Evolutionary conservation across 2,329 filamentous ascomycete genomes (phyloP).

Genomic region (Colletotrichum costaricense): DNA sequence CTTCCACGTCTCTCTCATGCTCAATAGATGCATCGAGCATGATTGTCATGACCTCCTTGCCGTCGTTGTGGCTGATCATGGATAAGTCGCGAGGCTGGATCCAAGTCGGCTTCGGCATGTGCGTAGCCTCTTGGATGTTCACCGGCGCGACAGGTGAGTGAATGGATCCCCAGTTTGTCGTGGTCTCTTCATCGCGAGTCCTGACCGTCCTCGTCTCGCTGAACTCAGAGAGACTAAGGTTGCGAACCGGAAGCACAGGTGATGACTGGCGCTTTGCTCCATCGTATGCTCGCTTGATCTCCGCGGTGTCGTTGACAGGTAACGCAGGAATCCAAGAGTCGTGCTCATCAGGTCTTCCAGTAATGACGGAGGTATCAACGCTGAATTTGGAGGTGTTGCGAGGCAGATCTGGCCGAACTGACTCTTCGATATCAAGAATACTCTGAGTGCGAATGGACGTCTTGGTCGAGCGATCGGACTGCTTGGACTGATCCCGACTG

Average conservation of each 20-base stretch:
- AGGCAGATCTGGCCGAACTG: slow-evolving; percentile 34
- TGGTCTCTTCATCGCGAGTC: slow-evolving; percentile 53
- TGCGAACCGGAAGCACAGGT: slow-evolving; percentile 58
- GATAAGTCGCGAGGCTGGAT: slow-evolving; percentile 45
- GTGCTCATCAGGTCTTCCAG: slow-evolving; percentile 46
- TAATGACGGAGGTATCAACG: slow-evolving; percentile 40
- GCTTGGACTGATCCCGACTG: slow-evolving; percentile 39
- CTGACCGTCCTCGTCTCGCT: slow-evolving; percentile 47
- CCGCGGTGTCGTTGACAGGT: slow-evolving; percentile 35
- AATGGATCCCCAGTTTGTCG: slow-evolving; percentile 61
- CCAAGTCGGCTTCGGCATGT: slow-evolving; percentile 54
- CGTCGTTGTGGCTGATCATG: slow-evolving; percentile 39
- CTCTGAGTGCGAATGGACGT: slow-evolving; percentile 53
- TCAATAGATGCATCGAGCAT: slow-evolving; percentile 53
- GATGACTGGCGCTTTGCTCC: slow-evolving; percentile 60
- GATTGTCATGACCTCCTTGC: slow-evolving; percentile 53
- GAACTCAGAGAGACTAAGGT: slow-evolving; percentile 46
- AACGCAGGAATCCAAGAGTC: slow-evolving; percentile 52
- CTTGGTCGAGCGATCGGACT: slow-evolving; percentile 50
- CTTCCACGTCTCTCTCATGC: slow-evolving; percentile 35
- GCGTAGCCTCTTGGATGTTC: slow-evolving; percentile 54
- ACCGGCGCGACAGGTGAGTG: slow-evolving; percentile 60
- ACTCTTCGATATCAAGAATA: slow-evolving; percentile 51
- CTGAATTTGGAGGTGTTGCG: slow-evolving; percentile 45
- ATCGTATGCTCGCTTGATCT: slow-evolving; percentile 37